Conservation (phyloP, 2,329 filamentous ascomycete species). For the Aspergillus pseudoglaucus region DNA sequence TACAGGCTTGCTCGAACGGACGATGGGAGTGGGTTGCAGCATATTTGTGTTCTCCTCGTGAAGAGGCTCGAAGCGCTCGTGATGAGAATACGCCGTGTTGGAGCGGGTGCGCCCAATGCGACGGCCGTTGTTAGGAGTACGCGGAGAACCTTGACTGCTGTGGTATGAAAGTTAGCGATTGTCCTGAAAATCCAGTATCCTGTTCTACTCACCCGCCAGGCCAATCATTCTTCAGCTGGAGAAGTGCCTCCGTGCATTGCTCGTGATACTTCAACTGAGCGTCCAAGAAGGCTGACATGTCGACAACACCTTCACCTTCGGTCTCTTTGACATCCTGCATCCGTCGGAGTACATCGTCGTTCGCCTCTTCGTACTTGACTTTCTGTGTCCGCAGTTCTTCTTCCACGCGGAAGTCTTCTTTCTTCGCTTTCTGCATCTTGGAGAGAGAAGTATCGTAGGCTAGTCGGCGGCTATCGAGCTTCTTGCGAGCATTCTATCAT, state of each 20-base stretch:
- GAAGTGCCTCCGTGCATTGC: slow-evolving; percentile 75
- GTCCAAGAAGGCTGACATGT: slow-evolving; percentile 76
- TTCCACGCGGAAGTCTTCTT: slow-evolving; percentile 86
- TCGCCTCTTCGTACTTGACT: slow-evolving; percentile 93
- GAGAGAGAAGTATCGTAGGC: slow-evolving; percentile 84
- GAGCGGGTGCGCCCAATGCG: slow-evolving; percentile 51
- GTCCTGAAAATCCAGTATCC: background rate
- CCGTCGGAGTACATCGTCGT: slow-evolving; percentile 79
- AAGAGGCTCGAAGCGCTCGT: slow-evolving; percentile 51
- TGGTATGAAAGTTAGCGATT: slow-evolving; percentile 8
- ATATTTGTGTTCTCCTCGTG: slow-evolving; percentile 49
- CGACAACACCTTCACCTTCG: slow-evolving; percentile 73
- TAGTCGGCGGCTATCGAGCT: slow-evolving; percentile 81
- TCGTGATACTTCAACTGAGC: slow-evolving; percentile 89
- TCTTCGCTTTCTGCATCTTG: slow-evolving; percentile 90
- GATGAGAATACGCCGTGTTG: slow-evolving; percentile 59
- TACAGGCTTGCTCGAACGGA: slow-evolving; percentile 42
- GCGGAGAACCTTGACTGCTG: slow-evolving; percentile 18
- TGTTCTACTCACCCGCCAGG: slow-evolving; percentile 30
- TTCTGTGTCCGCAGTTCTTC: slow-evolving; percentile 87
- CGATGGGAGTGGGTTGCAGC: slow-evolving; percentile 47
- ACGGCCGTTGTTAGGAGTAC: slow-evolving; percentile 28
- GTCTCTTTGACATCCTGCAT: slow-evolving; percentile 97
- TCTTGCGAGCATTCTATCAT: slow-evolving; percentile 70
- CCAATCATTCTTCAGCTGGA: slow-evolving; percentile 64